phyloP scores from a whole-genome alignment of 1,139 yeast genomes.

The Suhomyces bokatorum region DNA sequence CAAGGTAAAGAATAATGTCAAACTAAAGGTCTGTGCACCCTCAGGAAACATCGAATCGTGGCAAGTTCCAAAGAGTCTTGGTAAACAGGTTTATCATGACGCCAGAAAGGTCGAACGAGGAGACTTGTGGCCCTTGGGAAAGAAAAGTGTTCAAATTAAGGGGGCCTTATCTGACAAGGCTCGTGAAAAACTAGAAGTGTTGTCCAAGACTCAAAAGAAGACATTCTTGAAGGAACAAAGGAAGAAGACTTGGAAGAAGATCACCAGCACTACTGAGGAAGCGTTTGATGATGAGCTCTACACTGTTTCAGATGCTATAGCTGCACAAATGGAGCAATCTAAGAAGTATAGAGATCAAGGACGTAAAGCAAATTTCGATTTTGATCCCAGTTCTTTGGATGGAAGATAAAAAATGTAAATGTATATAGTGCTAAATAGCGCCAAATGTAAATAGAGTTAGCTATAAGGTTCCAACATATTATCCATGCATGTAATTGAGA shows the following conservation, averaged over 20 bases:
- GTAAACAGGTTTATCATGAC: constrained; percentile 79
- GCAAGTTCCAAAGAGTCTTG: constrained; percentile 80
- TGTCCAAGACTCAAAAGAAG: constrained; percentile 44
- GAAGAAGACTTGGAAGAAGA: constrained; percentile 44
- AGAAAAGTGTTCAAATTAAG: constrained; percentile 57
- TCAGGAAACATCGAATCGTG: constrained; percentile 81
- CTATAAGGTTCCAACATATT: neutral
- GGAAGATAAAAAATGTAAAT: constrained; percentile 17
- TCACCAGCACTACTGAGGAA: constrained; percentile 30
- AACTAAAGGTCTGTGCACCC: constrained; percentile 76
- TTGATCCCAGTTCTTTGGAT: constrained; percentile 20
- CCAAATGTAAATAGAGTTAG: neutral
- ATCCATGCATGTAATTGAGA: neutral
- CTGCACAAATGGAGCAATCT: constrained; percentile 35
- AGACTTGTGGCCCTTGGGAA: constrained; percentile 87
- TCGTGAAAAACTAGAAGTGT: constrained; percentile 36
- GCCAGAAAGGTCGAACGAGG: constrained; percentile 83
- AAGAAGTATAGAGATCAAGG: constrained; percentile 37
- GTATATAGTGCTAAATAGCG: neutral
- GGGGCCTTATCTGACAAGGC: constrained; percentile 32
- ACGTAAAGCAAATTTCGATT: constrained; percentile 32
- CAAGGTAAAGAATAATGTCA: constrained; percentile 81
- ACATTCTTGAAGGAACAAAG: constrained; percentile 45
- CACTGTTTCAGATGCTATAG: constrained; percentile 37
- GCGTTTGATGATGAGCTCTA: constrained; percentile 38